These are phyloP conservation scores for Ramaria sp. DNA, from an alignment of 768 basidiomycete species.

Conservation along the genomic window DNA sequence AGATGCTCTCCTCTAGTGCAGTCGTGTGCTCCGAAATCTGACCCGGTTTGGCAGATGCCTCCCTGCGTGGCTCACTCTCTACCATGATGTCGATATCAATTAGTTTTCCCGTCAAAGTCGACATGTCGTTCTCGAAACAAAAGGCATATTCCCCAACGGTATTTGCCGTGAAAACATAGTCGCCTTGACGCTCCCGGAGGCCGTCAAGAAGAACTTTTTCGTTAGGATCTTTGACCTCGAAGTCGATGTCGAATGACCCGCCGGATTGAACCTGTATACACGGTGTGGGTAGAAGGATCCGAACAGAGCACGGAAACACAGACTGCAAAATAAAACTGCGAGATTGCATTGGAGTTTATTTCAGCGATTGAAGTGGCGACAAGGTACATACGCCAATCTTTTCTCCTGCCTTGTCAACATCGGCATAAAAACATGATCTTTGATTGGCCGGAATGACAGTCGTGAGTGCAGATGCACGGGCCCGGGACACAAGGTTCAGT, in stretches of 20 bases:
- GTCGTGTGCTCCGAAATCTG: conserved; percentile 90
- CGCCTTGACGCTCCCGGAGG: conserved; percentile 83
- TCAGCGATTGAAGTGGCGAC: neutral
- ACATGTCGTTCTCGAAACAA: conserved; percentile 98
- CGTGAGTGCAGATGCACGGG: conserved; percentile 58
- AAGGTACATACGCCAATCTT: conserved; percentile 66
- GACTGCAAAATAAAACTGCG: conserved; percentile 96
- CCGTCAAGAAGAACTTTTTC: conserved; percentile 85
- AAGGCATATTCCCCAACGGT: conserved; percentile 85
- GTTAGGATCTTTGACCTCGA: conserved; percentile 83
- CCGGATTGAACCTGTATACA: conserved; percentile 79
- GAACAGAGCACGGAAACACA: conserved; percentile 19
- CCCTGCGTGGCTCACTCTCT: conserved; percentile 89
- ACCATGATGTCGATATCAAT: conserved; percentile 97
- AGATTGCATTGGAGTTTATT: conserved; percentile 4
- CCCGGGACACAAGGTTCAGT: neutral
- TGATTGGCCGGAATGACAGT: conserved; percentile 72
- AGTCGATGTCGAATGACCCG: conserved; percentile 94
- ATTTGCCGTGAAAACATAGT: conserved; percentile 95
- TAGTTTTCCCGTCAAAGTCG: conserved; percentile 86
- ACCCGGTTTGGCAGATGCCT: conserved; percentile 78
- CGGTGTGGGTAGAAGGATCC: neutral
- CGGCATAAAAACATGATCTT: conserved; percentile 86
- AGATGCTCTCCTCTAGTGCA: conserved; percentile 91
- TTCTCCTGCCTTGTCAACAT: conserved; percentile 91